Evolutionary conservation across 352 stramenopile genomes (phyloP), one percentile per base, ranked within the genome.

Genomic region (Phytophthora foliorum): DNA sequence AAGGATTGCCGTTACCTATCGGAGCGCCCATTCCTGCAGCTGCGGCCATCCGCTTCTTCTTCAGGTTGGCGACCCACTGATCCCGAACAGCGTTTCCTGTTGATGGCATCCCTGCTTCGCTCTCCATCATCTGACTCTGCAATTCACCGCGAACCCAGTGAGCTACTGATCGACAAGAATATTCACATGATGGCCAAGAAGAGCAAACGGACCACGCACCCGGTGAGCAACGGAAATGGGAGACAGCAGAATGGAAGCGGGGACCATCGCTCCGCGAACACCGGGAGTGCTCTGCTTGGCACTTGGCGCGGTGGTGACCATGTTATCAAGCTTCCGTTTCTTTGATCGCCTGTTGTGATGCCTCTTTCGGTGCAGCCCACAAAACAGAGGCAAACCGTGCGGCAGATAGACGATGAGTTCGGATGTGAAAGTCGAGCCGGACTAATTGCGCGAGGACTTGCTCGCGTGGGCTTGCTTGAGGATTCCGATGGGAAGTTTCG

Each of bases 1-100:
- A 55, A 2, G 55, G 71, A 59, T 78, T 78, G 6, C 71, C 66
- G 24, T 64, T 75, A 19, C 71, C 71, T 52, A 78, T 69, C 6
- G 59, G 57, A 25, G 17, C 64, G 1, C 63, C 58, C 8, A 52
- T 76, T 14, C 57, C 69, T 63, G 60, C 68, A 17, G 61, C 78
- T 25, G 68, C 72, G 4, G 64, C 77, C 62, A 89, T 76, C 21
- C 75, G 76, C 57, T 91, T 93, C 68, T 93, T 95, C 71, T 87
- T 89, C 44, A 95, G 70, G 57, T 94, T 95, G 9, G 88, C 88
- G n/a, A 95, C 75, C 88, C 88, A 95, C 63, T 95, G 85, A 32
- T 92, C 82, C 19, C 88, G 82, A 70, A 95, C 80, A 53, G 78
- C 86, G 72, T 95, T 95, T 54, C 67, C 66, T 50, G 72, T 66